Conservation (phyloP, 2,329 filamentous ascomycete genomes). For the Aureobasidium sp. region DNA sequence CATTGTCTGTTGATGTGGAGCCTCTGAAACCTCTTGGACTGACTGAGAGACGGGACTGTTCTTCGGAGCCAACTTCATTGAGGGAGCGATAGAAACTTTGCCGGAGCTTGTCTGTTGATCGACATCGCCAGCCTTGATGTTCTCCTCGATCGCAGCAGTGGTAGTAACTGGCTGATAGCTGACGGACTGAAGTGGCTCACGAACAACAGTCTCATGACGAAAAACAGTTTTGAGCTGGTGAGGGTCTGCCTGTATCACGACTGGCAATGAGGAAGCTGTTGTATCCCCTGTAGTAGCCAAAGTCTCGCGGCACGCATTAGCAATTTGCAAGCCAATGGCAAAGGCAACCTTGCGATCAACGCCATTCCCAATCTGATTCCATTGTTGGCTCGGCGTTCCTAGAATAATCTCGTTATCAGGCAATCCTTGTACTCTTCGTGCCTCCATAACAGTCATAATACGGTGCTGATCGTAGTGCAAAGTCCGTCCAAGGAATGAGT, state of each 20-base stretch:
- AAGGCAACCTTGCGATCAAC: constrained; percentile 64
- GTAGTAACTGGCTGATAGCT: too few relatives aligned
- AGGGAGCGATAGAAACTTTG: too few relatives aligned
- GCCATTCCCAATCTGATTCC: constrained; percentile 67
- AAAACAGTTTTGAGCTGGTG: neutral
- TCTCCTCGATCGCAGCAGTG: neutral
- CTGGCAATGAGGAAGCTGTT: neutral
- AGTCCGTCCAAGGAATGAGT: constrained; percentile 48
- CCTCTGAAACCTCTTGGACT: neutral
- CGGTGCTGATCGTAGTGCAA: constrained; percentile 63
- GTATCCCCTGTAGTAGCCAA: neutral
- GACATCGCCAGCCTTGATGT: neutral
- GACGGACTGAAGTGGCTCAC: neutral
- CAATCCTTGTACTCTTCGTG: constrained; percentile 61
- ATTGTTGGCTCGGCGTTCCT: constrained; percentile 50
- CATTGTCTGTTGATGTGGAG: neutral
- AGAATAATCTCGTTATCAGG: constrained; percentile 64
- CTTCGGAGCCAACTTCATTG: neutral
- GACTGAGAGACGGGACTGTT: neutral
- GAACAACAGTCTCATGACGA: neutral
- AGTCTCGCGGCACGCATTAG: neutral
- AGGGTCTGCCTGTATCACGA: neutral
- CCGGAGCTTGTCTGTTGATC: neutral
- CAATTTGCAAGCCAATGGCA: constrained; percentile 51
- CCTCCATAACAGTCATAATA: constrained; percentile 58